Conservation (phyloP, 768 basidiomycete species). For the Auricularia auricula-judae region DNA sequence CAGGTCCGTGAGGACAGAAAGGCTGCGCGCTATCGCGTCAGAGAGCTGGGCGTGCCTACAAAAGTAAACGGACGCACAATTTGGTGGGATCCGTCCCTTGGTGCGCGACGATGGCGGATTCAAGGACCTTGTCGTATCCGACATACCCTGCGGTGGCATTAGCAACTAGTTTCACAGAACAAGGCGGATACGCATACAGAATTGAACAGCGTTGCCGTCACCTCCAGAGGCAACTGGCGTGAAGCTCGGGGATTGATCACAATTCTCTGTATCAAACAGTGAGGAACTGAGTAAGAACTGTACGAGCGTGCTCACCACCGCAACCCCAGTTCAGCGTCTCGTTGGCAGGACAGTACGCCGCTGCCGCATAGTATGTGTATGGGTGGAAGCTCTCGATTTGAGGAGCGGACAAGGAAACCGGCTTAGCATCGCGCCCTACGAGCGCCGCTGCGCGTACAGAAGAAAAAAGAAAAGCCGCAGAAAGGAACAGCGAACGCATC, state of each 20-base stretch:
- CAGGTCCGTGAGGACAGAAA: constrained; percentile 30
- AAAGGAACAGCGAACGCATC: too few species aligned
- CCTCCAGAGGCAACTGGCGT: constrained; percentile 38
- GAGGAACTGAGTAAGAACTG: not conserved
- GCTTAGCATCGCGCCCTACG: not conserved
- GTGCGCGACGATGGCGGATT: constrained; percentile 26
- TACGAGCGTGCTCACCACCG: constrained; percentile 26
- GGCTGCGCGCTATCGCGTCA: constrained; percentile 12
- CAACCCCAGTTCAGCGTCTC: constrained; percentile 40
- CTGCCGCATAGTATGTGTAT: constrained; percentile 39
- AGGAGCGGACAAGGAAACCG: not conserved
- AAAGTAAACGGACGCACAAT: constrained; percentile 15
- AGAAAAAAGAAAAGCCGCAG: too few species aligned
- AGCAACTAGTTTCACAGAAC: not conserved
- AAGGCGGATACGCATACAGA: constrained; percentile 21
- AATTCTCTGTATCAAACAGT: constrained; percentile 24
- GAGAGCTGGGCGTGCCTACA: not conserved
- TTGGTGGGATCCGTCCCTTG: constrained; percentile 25
- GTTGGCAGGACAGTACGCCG: constrained; percentile 37
- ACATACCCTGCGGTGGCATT: constrained; percentile 32
- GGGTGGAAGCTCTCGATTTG: constrained; percentile 13
- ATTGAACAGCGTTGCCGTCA: constrained; percentile 30
- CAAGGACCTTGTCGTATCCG: constrained; percentile 33
- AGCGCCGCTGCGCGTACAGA: not conserved
- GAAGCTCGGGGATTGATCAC: constrained; percentile 36